Evolutionary conservation across 2,329 filamentous ascomycete genomes (phyloP).

Genomic region (Pseudogymnoascus sp.): DNA sequence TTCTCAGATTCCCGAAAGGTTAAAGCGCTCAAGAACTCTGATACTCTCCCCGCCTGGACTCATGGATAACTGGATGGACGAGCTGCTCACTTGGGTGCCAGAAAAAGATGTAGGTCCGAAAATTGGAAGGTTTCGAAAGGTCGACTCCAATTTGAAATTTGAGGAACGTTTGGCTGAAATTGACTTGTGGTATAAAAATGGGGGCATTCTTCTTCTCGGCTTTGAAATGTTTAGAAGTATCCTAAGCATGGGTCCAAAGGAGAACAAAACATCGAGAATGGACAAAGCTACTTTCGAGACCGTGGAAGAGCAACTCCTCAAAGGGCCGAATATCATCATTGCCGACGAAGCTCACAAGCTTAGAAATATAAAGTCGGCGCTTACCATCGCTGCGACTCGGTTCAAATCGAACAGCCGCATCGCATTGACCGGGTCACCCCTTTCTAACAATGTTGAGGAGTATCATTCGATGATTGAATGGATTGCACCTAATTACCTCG

Average conservation of each 20-base stretch:
- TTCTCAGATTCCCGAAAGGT: conserved; percentile 59
- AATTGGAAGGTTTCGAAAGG: conserved; percentile 49
- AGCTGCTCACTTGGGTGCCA: conserved; percentile 65
- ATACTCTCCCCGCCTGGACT: conserved; percentile 70
- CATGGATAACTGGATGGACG: conserved; percentile 76
- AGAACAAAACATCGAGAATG: conserved; percentile 22
- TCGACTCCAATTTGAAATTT: conserved; percentile 39
- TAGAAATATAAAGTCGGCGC: conserved; percentile 55
- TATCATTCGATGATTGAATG: conserved; percentile 86
- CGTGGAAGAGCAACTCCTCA: conserved; percentile 44
- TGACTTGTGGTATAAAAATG: conserved; percentile 51
- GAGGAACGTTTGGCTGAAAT: conserved; percentile 41
- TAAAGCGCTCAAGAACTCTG: conserved; percentile 58
- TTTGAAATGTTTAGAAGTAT: conserved; percentile 59
- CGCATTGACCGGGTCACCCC: conserved; percentile 77
- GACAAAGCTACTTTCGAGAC: conserved; percentile 30
- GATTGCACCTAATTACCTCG: conserved; percentile 74
- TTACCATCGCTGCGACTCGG: conserved; percentile 45
- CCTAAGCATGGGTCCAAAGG: conserved; percentile 27
- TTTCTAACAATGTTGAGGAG: conserved; percentile 77
- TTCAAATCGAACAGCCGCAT: conserved; percentile 67
- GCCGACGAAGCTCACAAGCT: conserved; percentile 80
- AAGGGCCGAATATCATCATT: conserved; percentile 64
- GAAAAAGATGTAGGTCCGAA: conserved; percentile 27
- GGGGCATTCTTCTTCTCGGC: conserved; percentile 71